Evolutionary conservation across 164 flowering plant genomes (phyloP).

Genomic region (grape (Vitis vinifera)): DNA sequence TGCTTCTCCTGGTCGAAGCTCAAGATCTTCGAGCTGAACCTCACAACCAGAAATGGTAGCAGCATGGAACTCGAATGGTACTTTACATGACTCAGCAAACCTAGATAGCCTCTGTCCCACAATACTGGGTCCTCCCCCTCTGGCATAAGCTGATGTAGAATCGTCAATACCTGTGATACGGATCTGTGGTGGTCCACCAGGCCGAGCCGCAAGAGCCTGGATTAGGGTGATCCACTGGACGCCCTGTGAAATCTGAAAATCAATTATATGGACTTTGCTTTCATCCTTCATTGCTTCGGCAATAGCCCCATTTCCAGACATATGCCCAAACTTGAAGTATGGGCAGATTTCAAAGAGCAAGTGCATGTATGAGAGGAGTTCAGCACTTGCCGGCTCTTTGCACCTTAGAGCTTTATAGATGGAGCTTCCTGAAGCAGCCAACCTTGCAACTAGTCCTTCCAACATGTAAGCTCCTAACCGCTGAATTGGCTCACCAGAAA

Average conservation of each 20-base stretch:
- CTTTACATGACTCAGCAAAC: slow-evolving; percentile 58
- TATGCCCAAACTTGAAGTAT: slow-evolving; percentile 75
- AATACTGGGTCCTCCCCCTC: slow-evolving; percentile 66
- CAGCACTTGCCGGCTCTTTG: slow-evolving; percentile 62
- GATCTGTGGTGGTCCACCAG: slow-evolving; percentile 71
- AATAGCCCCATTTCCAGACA: slow-evolving; percentile 86
- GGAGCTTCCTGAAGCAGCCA: slow-evolving; percentile 60
- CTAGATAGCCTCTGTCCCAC: slow-evolving; percentile 61
- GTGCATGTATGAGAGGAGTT: slow-evolving; percentile 76
- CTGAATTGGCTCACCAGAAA: slow-evolving; percentile 75
- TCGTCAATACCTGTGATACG: slow-evolving; percentile 86
- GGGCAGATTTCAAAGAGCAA: slow-evolving; percentile 77
- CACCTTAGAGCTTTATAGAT: slow-evolving; percentile 70
- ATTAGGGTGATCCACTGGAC: slow-evolving; percentile 70
- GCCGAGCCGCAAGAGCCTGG: slow-evolving; percentile 67
- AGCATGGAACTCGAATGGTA: slow-evolving; percentile 71
- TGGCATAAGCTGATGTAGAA: slow-evolving; percentile 55
- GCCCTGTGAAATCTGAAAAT: slow-evolving; percentile 82
- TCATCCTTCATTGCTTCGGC: slow-evolving; percentile 80
- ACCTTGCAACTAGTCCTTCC: slow-evolving; percentile 73
- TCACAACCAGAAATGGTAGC: slow-evolving; percentile 43
- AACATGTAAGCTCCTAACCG: slow-evolving; percentile 77
- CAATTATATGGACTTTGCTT: slow-evolving; percentile 65
- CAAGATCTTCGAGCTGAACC: slow-evolving; percentile 41
- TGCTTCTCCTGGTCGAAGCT: slow-evolving; percentile 58